phyloP scores from a whole-genome alignment of 352 stramenopile genomes.

The Elongisporangium anandrum region DNA sequence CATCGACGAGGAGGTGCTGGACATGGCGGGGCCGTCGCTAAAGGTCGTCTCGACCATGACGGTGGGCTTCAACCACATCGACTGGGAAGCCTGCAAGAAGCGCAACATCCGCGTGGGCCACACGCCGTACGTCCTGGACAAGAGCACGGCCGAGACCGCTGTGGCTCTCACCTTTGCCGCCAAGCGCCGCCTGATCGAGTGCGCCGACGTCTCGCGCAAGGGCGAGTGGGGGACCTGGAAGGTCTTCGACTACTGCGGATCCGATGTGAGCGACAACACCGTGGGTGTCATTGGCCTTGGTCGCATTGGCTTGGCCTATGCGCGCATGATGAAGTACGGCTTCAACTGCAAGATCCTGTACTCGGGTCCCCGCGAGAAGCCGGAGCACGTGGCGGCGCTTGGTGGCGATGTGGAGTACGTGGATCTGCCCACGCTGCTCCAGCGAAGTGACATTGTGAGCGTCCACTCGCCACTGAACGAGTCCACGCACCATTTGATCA shows the following conservation, averaged over 20 bases:
- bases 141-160: conserved; percentile 72
- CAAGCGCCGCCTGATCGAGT: conserved; percentile 60
- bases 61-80: conserved; percentile 91
- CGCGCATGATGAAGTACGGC: conserved; percentile 70
- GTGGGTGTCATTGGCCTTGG: conserved; percentile 83
- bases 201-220: conserved; percentile 60
- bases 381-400: conserved; percentile 24
- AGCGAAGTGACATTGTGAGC: conserved; percentile 84
- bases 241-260: conserved; percentile 75
- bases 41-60: conserved; percentile 87
- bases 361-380: conserved; percentile 63
- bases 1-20: conserved; percentile 61
- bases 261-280: conserved; percentile 49
- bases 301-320: conserved; percentile 82
- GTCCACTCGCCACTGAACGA: conserved; percentile 81
- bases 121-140: conserved; percentile 80
- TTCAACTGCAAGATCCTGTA: conserved; percentile 86
- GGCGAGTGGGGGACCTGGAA: conserved; percentile 79
- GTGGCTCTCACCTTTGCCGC: conserved; percentile 69
- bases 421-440: conserved; percentile 66
- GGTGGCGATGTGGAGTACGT: conserved; percentile 63
- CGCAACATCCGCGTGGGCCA: conserved; percentile 69
- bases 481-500: conserved; percentile 66
- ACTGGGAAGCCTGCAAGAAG: conserved; percentile 61
- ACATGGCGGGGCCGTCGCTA: conserved; percentile 43